Base-by-base conservation (phyloP, 148 eudicot genomes). In the Rhododendron vialii region DNA sequence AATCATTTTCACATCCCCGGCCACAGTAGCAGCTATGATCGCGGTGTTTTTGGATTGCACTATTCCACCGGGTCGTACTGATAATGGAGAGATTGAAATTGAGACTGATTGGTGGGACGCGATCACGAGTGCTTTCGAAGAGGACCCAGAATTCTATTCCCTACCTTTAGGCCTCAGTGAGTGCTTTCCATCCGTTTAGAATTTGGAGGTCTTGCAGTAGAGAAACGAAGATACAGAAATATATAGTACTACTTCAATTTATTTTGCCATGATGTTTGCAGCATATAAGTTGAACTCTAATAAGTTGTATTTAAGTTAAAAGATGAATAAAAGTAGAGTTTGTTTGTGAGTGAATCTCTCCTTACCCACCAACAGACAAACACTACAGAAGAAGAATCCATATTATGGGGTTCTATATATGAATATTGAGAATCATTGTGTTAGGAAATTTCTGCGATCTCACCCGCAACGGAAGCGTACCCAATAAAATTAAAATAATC, bases 81-180 rank as follows among this genome's bases (percentile, higher is more conserved):
- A 84, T 1, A 92, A 93, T 1, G 83, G 94, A 13, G 88, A 83
- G 45, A 41, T 6, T 83, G 98, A 95, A 84, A 93, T 94, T 75
- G 99, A 98, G 6, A 89, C 94, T 86, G 96, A 94, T 63, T 96
- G 94, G 96, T 95, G 96, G 98, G 89, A 89, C 22, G 93, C 91
- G 87, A 94, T 86, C 86, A 90, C 88, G 85, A 50, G 85, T 5
- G 61, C 24, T 15, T 96, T 87, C 50, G 88, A 90, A 8, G 86
- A 87, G 38, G 98, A 96, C 88, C 85, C 96, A 65, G 99, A 97
- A 86, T 97, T 97, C 86, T 97, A 95, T 77, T 73, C 92, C 5
- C 94, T 95, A 45, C 98, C 98, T 24, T 90, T 61, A 84, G 92
- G 93, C 45, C 92, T 95, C 47, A 85, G 90, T 57, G 91, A 90